Percentiles rank a stretch among this genome's conserved stretches.
phyloP scores from a whole-genome alignment of 2,329 filamentous ascomycete genomes.

The Apiospora koreana region DNA sequence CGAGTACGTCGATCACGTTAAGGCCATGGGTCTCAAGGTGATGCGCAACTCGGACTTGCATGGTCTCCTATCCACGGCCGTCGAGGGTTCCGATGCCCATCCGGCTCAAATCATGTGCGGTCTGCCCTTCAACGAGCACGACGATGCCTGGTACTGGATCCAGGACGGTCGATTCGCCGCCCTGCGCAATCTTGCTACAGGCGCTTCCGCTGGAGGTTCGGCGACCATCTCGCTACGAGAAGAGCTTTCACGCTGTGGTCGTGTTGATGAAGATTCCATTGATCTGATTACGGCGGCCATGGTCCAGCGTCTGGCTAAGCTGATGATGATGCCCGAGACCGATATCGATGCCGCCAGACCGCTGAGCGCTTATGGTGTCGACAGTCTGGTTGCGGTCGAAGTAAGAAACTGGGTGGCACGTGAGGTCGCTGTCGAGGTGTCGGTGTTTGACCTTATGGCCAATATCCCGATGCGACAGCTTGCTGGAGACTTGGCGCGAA shows the following conservation, averaged over 20 bases:
- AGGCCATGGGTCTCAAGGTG: conserved; percentile 2
- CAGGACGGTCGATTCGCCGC: neutral
- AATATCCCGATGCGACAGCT: neutral
- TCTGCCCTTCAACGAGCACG: neutral
- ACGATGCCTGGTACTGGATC: neutral
- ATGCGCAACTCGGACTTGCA: neutral
- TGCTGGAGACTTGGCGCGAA: neutral
- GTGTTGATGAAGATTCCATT: neutral
- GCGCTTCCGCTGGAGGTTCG: neutral
- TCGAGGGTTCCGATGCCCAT: neutral
- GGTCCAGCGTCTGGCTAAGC: neutral
- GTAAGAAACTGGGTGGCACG: conserved; percentile 30
- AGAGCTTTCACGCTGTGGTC: neutral
- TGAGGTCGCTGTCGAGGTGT: conserved; percentile 24
- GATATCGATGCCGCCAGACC: conserved; percentile 20
- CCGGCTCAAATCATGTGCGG: neutral
- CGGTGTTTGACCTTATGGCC: conserved; percentile 21
- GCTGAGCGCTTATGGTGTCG: conserved; percentile 27
- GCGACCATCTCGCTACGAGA: neutral
- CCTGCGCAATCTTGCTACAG: neutral
- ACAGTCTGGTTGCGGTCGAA: conserved; percentile 34
- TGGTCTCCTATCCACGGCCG: neutral
- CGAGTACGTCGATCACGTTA: neutral
- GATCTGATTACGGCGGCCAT: neutral
- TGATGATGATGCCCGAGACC: conserved; percentile 18